Base-by-base conservation (phyloP, 2,329 filamentous ascomycete genomes). In the Oidium heveae region DNA sequence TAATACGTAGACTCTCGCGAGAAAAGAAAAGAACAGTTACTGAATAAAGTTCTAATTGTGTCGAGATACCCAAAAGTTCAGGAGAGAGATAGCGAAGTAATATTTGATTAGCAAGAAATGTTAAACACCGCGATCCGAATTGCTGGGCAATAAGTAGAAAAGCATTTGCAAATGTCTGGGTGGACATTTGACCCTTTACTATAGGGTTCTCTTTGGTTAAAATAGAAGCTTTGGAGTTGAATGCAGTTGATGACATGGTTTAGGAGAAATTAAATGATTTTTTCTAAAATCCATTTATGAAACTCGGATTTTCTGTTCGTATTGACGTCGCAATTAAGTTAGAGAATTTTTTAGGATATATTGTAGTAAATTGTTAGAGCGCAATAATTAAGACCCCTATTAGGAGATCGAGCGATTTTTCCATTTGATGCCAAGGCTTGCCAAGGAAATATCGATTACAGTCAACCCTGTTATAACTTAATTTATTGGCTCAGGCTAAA, bases 21-120 rank as follows among this genome's bases (percentile, higher is more conserved):
- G 91, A 84, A 63, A 98, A 96, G 67, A 94, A 95, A 0, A 98
- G 74, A n/a, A 93, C 81, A 0, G 87, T 86, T 47, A 94, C 82
- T 57, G 89, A 88, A 66, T 88, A 95, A 0, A 96, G 79, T 63
- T 98, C 91, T 2, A 98, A 75, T 66, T 95, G 91, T 0, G 88
- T 82, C 1, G 88, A 83, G 5, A 94, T 73, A 6, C 89, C 91
- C 0, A 98, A 75, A 0, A 93, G 74, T 56, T 82, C 76, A 0
- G 91, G 88, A 1, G 87, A 94, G 47, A 96, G 71, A 65, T 84
- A 89, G 37, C 89, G 85, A 8, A 98, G 75, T 33, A 98, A 76
- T 39, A 94, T 67, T 67, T 98, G 89, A 69, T 96, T 98, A 64
- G 91, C 84, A 60, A 82, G 68, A 68, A 98, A 98, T 24, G 89